Base-by-base conservation (phyloP, 352 stramenopile genomes). In the Pythium chondricola region DNA sequence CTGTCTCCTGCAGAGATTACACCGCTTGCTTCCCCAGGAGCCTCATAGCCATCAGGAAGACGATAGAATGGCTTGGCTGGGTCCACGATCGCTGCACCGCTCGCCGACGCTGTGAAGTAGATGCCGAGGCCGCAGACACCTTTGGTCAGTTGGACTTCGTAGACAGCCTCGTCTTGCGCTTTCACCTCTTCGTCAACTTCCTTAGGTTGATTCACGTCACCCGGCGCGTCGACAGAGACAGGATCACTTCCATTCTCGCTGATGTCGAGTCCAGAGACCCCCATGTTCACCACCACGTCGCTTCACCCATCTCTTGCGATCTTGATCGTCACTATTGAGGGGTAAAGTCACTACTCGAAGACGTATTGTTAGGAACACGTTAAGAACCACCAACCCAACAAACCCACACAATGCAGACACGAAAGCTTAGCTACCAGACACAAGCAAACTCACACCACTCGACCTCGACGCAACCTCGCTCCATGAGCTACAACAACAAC, bases 401-500 rank as follows among this genome's bases (percentile, higher is more conserved):
- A 35, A 29, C 35, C 3, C 2, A 21, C 37, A 18, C 37, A 21
- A 17, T 13, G 13, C 21, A 43, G 17, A 43, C 37, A 43, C n/a
- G n/a, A n/a, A n/a, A n/a, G n/a, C n/a, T n/a, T n/a, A 7, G 27
- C 25, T 8, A 58, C 33, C 41, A 30, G 39, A n/a, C n/a, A n/a
- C n/a, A n/a, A n/a, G 7, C 14, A 35, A 43, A 21, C 31, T 20
- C 31, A 40, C 29, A 6, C 14, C 30, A 18, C 14, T 7, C 0
- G 16, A 27, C 16, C 33, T 37, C 35, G 2, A 6, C n/a, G n/a
- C n/a, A n/a, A n/a, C n/a, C n/a, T n/a, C n/a, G n/a, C 31, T 6
- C 2, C 43, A 88, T 88, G 74, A 86, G 73, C 66, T 82, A 85
- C 61, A 81, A 82, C 56, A 58, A 66, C 43, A 68, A 71, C 58